Conservation (phyloP, 176 grass and related monocot genomes). For the Cenchrus americanus region DNA sequence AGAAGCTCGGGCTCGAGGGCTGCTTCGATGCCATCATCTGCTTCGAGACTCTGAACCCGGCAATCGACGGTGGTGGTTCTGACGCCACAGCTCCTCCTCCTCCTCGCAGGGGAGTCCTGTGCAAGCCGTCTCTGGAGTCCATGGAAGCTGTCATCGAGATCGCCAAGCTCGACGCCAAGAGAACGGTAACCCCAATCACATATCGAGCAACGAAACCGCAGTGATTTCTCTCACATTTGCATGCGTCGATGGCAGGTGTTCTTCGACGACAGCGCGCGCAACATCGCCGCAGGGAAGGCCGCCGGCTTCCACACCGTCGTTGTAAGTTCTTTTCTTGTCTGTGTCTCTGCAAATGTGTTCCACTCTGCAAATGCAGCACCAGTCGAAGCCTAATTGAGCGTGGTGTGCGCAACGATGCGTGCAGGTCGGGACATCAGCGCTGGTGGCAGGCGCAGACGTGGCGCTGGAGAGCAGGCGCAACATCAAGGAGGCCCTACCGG, state of each 20-base stretch:
- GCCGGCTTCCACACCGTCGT: constrained; percentile 81
- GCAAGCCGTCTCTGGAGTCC: constrained; percentile 86
- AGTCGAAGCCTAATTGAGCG: background rate
- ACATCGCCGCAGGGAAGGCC: constrained; percentile 80
- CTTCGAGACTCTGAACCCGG: constrained; percentile 88
- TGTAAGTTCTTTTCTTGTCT: constrained; percentile 46
- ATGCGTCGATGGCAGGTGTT: constrained; percentile 59
- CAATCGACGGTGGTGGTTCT: constrained; percentile 2
- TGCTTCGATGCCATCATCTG: constrained; percentile 89
- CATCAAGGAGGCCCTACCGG: constrained; percentile 86
- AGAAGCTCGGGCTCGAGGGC: constrained; percentile 77
- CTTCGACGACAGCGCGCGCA: constrained; percentile 88
- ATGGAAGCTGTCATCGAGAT: constrained; percentile 80
- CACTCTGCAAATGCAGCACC: background rate
- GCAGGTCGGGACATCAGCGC: constrained; percentile 81
- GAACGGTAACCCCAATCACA: constrained; percentile 46
- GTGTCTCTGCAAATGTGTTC: background rate
- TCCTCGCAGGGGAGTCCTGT: constrained; percentile 53
- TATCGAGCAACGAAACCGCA: background rate
- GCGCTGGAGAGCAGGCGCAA: constrained; percentile 95
- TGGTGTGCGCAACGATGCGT: too few relatives aligned
- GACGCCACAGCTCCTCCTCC: constrained; percentile 10
- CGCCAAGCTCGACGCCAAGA: constrained; percentile 71
- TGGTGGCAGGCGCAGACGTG: constrained; percentile 72
- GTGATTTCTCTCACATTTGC: background rate